A percentile compares a stretch with the other conserved stretches of the same genome.
phyloP scores from a whole-genome alignment of 768 basidiomycete genomes.

The Amanita rubescens region DNA sequence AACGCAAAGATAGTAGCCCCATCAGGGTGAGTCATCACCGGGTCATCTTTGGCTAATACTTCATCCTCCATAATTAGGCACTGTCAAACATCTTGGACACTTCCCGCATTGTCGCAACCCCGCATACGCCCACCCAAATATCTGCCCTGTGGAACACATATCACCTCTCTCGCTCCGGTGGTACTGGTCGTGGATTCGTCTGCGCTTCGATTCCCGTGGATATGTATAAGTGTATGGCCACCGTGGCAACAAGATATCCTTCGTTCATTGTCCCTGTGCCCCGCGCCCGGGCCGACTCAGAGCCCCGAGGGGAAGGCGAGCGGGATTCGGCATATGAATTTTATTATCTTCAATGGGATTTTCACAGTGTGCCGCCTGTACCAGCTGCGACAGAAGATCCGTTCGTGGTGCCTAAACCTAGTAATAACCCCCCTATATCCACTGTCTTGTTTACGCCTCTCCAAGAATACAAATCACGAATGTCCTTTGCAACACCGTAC shows the following conservation, averaged over 20 bases:
- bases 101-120: conserved; percentile 51
- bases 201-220: conserved; percentile 75
- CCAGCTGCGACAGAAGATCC: conserved; percentile 43
- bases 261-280: conserved; percentile 80
- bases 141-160: conserved; percentile 85
- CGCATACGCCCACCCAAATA: conserved; percentile 70
- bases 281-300: conserved; percentile 26
- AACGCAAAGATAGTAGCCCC: conserved; percentile 60
- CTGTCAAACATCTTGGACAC: conserved; percentile 78
- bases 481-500: conserved; percentile 84
- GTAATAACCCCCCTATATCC: conserved; percentile 45
- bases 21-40: conserved; percentile 41
- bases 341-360: conserved; percentile 85
- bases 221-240: conserved; percentile 65
- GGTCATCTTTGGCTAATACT: neutral
- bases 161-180: conserved; percentile 71
- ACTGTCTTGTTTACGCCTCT: conserved; percentile 91
- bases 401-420: conserved; percentile 30
- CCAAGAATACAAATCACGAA: conserved; percentile 84
- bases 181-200: conserved; percentile 78
- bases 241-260: conserved; percentile 57
- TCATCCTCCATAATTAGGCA: conserved; percentile 41
- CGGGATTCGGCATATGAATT: conserved; percentile 58
- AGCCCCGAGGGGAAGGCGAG: conserved; percentile 23
- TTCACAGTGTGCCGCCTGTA: conserved; percentile 63